A percentile compares a stretch with the other conserved stretches of the same genome.
phyloP scores from a whole-genome alignment of 768 basidiomycete species.

The Suillus tomentosus region DNA sequence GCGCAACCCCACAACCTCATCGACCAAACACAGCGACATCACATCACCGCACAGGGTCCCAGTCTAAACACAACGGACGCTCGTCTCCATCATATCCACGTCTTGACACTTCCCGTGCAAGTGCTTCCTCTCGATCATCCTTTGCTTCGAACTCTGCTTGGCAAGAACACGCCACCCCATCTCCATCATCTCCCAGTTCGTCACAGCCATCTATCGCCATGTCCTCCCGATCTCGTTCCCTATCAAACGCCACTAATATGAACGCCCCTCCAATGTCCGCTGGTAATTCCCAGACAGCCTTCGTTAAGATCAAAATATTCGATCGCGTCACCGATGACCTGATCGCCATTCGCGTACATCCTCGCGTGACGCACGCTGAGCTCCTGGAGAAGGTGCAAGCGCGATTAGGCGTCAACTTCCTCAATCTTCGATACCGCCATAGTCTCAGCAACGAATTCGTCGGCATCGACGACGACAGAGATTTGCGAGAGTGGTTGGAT shows the following conservation, averaged over 20 bases:
- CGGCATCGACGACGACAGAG: conserved; percentile 61
- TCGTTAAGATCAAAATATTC: conserved; percentile 98
- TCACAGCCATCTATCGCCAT: conserved; percentile 53
- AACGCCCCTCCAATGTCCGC: conserved; percentile 77
- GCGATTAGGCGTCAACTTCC: conserved; percentile 77
- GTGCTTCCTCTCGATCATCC: conserved; percentile 31
- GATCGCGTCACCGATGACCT: conserved; percentile 92
- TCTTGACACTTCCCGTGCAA: conserved; percentile 23
- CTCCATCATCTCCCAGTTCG: conserved; percentile 51
- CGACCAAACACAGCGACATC: conserved; percentile 53
- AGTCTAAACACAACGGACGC: conserved; percentile 32
- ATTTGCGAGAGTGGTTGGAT: conserved; percentile 73
- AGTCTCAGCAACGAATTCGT: conserved; percentile 66
- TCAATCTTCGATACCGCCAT: conserved; percentile 72
- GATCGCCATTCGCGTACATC: conserved; percentile 96
- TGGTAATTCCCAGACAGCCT: conserved; percentile 79
- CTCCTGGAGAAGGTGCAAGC: conserved; percentile 91
- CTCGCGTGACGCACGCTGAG: conserved; percentile 81
- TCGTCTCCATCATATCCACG: conserved; percentile 36
- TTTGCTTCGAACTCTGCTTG: conserved; percentile 27
- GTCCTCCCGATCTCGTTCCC: conserved; percentile 55
- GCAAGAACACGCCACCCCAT: conserved; percentile 37
- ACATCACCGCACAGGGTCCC: conserved; percentile 32
- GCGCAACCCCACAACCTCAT: conserved; percentile 33
- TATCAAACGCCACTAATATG: conserved; percentile 52